Conservation (phyloP, 2,329 filamentous ascomycete genomes). For the Penicillium digitatum region DNA sequence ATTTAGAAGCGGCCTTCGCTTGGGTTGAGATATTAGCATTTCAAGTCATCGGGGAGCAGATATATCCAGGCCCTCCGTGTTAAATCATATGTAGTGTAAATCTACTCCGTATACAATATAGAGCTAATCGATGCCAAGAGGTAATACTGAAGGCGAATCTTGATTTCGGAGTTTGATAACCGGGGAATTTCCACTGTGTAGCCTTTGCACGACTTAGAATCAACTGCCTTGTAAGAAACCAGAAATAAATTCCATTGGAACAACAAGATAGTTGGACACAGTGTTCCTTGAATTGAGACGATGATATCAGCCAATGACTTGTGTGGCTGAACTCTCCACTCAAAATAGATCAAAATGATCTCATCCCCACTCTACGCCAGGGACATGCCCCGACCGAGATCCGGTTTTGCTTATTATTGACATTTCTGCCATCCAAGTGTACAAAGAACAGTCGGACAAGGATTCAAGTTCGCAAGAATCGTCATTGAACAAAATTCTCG, state of each 20-base stretch:
- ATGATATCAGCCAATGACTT: slow-evolving; percentile 16
- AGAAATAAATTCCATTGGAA: too few species aligned
- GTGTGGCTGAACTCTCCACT: slow-evolving; percentile 27
- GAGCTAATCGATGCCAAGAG: not conserved
- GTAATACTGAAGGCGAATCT: not conserved
- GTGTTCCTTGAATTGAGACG: not conserved
- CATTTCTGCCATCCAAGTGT: not conserved
- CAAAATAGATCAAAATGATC: slow-evolving; percentile 29
- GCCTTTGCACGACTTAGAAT: not conserved
- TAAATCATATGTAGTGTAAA: not conserved
- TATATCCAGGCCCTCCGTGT: not conserved
- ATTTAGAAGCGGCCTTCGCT: too few species aligned
- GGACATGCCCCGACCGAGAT: not conserved
- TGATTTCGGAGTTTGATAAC: slow-evolving; percentile 6
- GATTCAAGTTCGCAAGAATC: not conserved
- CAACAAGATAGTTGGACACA: not conserved
- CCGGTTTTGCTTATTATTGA: not conserved
- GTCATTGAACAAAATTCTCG: not conserved
- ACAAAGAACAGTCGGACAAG: not conserved
- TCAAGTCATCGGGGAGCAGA: too few species aligned
- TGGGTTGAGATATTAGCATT: too few species aligned
- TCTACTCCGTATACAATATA: not conserved
- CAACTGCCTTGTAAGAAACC: not conserved
- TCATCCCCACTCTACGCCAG: slow-evolving; percentile 15
- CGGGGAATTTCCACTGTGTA: not conserved